Evolutionary conservation across 2,329 filamentous ascomycete genomes (phyloP).

Genomic region (Didymellaceae sp.): DNA sequence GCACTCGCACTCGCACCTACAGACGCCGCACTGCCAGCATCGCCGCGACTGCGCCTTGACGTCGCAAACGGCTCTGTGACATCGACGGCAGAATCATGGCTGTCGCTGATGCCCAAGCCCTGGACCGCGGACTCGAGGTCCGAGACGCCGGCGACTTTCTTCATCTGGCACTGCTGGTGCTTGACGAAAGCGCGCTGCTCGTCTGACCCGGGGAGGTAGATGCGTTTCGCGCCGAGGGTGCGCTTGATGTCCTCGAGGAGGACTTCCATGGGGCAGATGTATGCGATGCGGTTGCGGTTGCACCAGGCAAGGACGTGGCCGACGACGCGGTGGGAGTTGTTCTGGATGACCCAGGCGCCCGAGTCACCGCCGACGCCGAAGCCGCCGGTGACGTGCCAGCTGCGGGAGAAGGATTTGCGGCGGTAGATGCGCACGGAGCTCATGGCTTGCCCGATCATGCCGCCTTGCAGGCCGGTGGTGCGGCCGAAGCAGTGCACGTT

Average conservation of each 20-base stretch:
- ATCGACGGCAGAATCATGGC: constrained; percentile 33
- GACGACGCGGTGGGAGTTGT: constrained; percentile 77
- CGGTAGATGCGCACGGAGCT: constrained; percentile 88
- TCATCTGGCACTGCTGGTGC: constrained; percentile 14
- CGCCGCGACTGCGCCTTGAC: constrained; percentile 12
- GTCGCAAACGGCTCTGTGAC: too few relatives aligned
- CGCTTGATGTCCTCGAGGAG: constrained; percentile 83
- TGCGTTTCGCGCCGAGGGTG: constrained; percentile 71
- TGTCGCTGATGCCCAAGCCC: constrained; percentile 39
- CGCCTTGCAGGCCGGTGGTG: constrained; percentile 82
- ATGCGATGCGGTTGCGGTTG: constrained; percentile 78
- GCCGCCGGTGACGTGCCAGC: constrained; percentile 66
- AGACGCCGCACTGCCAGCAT: constrained; percentile 21
- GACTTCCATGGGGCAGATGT: constrained; percentile 95
- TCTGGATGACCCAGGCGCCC: constrained; percentile 90
- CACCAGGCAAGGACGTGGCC: constrained; percentile 93
- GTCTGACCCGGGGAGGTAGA: constrained; percentile 71
- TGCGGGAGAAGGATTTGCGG: constrained; percentile 78
- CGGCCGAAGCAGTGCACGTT: constrained; percentile 88
- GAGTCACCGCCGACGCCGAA: constrained; percentile 84
- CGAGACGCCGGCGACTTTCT: neutral
- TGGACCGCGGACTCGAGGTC: constrained; percentile 38
- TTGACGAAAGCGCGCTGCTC: constrained; percentile 33
- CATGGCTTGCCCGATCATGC: constrained; percentile 77
- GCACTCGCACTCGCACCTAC: too few relatives aligned